Percentiles rank a stretch among this genome's conserved stretches.
These are phyloP conservation scores for Colletotrichum neosansevieriae DNA, from an alignment of 2,329 filamentous ascomycete genomes.

Conservation along the genomic window DNA sequence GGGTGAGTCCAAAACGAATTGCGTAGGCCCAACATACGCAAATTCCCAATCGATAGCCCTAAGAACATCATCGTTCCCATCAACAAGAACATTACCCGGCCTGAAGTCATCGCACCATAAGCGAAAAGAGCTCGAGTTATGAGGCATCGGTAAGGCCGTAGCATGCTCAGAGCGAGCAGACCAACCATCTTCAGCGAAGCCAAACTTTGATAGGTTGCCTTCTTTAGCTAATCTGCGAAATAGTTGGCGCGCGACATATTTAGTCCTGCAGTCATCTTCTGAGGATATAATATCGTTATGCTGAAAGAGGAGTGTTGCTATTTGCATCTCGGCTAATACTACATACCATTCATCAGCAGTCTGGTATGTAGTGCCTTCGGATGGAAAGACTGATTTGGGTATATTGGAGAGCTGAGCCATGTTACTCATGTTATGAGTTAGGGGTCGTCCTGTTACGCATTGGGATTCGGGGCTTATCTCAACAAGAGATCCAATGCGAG, in stretches of 20 bases:
- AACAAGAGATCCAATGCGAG: constrained; percentile 51
- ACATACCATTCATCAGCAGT: constrained; percentile 49
- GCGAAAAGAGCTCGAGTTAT: constrained; percentile 30
- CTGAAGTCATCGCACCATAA: constrained; percentile 51
- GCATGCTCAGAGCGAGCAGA: background rate
- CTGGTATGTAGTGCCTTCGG: constrained; percentile 38
- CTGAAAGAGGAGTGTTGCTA: constrained; percentile 50
- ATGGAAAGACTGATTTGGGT: constrained; percentile 25
- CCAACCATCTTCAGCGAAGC: constrained; percentile 14
- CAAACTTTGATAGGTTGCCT: constrained; percentile 1
- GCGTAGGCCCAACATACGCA: constrained; percentile 49
- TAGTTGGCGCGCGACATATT: constrained; percentile 18
- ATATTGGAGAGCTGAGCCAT: constrained; percentile 41
- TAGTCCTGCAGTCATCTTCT: constrained; percentile 45
- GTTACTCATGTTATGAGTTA: constrained; percentile 55
- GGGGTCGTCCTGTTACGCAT: constrained; percentile 41
- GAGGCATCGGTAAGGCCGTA: background rate
- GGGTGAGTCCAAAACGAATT: constrained; percentile 51
- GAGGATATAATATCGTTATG: constrained; percentile 48
- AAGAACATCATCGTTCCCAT: constrained; percentile 45
- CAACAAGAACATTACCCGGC: constrained; percentile 49
- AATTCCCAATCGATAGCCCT: constrained; percentile 58
- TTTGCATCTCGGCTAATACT: constrained; percentile 52
- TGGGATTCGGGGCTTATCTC: constrained; percentile 43
- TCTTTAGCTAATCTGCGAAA: constrained; percentile 11